These are phyloP conservation scores for Hibiscus mutabilis DNA, from an alignment of 345 rosid genomes.

Conservation along the genomic window DNA sequence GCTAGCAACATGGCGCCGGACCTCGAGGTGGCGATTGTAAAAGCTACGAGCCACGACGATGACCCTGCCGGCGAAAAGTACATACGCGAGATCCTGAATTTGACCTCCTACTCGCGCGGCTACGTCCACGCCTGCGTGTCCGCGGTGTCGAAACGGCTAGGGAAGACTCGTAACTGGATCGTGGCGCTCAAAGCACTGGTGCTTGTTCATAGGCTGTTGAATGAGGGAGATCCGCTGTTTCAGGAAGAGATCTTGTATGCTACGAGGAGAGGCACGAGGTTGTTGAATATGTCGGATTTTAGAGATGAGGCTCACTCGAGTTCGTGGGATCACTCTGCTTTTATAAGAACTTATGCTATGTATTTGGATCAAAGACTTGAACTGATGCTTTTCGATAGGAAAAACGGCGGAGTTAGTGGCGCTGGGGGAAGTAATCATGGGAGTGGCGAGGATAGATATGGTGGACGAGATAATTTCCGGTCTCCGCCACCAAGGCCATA, in stretches of 20 bases:
- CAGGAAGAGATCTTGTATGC: conserved; percentile 26
- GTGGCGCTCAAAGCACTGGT: conserved; percentile 75
- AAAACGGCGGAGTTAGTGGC: too few relatives aligned
- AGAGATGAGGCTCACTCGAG: conserved; percentile 58
- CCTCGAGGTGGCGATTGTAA: conserved; percentile 85
- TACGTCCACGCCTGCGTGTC: conserved; percentile 68
- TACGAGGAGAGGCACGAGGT: neutral
- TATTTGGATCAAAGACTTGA: conserved; percentile 78
- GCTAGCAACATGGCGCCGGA: conserved; percentile 93
- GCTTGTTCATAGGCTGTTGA: conserved; percentile 64
- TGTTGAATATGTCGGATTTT: neutral
- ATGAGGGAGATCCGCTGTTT: conserved; percentile 60
- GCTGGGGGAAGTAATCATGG: too few relatives aligned
- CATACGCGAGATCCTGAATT: conserved; percentile 51
- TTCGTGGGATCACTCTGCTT: conserved; percentile 87
- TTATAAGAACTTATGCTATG: conserved; percentile 67
- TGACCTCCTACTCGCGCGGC: conserved; percentile 54
- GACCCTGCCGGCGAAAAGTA: conserved; percentile 87
- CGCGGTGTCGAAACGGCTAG: conserved; percentile 57
- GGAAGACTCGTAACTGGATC: conserved; percentile 89
- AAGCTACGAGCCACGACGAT: conserved; percentile 89
- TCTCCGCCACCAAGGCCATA: too few relatives aligned
- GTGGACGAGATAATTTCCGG: conserved; percentile 25
- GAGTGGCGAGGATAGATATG: too few relatives aligned
- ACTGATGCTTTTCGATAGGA: too few relatives aligned